Percentiles rank a stretch among this genome's conserved stretches.
These are phyloP conservation scores for Fonsecaea pugnacius DNA, from an alignment of 2,329 filamentous ascomycete species.

Conservation along the genomic window DNA sequence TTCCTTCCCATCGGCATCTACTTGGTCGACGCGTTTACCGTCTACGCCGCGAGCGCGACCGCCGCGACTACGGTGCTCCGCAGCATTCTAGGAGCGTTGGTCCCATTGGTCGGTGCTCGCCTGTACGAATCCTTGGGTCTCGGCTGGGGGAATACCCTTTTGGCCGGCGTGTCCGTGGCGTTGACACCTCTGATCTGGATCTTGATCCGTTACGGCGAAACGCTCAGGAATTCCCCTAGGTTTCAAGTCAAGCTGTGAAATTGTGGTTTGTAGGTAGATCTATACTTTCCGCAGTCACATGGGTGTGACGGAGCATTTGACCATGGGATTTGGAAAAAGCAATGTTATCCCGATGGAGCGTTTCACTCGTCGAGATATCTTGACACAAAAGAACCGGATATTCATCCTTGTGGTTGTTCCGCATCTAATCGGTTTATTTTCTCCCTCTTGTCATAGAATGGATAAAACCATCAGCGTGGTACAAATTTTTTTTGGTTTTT, in stretches of 20 bases:
- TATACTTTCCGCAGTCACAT: no score
- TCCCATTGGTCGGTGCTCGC: constrained; percentile 63
- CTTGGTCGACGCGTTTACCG: constrained; percentile 60
- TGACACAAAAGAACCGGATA: no score
- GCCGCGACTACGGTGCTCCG: constrained; percentile 61
- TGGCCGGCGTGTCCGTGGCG: constrained; percentile 60
- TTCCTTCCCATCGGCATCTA: constrained; percentile 55
- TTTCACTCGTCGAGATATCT: no score
- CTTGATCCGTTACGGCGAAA: constrained; percentile 51
- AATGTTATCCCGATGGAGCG: no score
- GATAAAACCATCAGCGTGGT: no score
- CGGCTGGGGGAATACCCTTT: constrained; percentile 58
- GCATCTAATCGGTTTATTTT: no score
- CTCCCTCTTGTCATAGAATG: no score
- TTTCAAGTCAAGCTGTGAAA: neutral
- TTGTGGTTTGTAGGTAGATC: neutral
- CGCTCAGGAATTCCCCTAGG: neutral
- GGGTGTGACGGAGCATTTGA: no score
- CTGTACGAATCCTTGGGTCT: constrained; percentile 54
- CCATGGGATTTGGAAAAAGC: no score
- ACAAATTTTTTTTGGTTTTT: no score
- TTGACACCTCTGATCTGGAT: constrained; percentile 50
- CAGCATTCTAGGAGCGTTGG: constrained; percentile 60
- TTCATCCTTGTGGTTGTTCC: no score
- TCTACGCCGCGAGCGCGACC: constrained; percentile 54